Evolutionary conservation across 345 rosid species (phyloP).

Genomic region (Murraya paniculata): DNA sequence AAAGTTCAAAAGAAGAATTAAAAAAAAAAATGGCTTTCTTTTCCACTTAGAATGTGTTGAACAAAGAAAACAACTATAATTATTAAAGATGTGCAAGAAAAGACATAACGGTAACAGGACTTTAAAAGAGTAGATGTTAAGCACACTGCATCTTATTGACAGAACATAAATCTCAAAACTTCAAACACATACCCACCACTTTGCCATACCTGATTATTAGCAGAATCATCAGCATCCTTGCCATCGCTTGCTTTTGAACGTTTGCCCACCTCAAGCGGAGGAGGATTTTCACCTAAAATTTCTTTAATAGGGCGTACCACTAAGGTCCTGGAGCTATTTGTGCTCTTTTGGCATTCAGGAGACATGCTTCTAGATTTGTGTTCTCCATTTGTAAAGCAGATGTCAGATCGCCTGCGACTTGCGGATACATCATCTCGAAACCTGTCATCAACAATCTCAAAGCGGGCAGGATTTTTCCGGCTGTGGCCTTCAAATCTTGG

Average conservation of each 20-base stretch:
- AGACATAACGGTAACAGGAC: background rate
- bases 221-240: slow-evolving; percentile 25
- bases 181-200: background rate
- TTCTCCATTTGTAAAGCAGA: slow-evolving; percentile 28
- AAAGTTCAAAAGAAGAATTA: background rate
- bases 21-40: background rate
- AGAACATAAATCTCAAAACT: background rate
- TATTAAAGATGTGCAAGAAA: background rate
- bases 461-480: slow-evolving; percentile 52
- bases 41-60: background rate
- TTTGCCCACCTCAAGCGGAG: slow-evolving; percentile 23
- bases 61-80: background rate
- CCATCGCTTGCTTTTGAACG: slow-evolving; percentile 22
- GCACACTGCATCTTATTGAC: background rate
- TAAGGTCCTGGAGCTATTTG: slow-evolving; percentile 25
- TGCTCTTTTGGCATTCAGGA: slow-evolving; percentile 36
- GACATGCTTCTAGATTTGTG: slow-evolving; percentile 40
- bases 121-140: background rate
- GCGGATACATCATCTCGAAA: slow-evolving; percentile 47
- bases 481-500: slow-evolving; percentile 46
- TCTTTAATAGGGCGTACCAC: slow-evolving; percentile 37
- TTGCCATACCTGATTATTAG: slow-evolving; percentile 25
- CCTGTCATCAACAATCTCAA: slow-evolving; percentile 86
- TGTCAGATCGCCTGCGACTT: slow-evolving; percentile 36
- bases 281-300: slow-evolving; percentile 28